phyloP scores from a whole-genome alignment of 495 filamentous ascomycete genomes.

The Xylaria castorea region DNA sequence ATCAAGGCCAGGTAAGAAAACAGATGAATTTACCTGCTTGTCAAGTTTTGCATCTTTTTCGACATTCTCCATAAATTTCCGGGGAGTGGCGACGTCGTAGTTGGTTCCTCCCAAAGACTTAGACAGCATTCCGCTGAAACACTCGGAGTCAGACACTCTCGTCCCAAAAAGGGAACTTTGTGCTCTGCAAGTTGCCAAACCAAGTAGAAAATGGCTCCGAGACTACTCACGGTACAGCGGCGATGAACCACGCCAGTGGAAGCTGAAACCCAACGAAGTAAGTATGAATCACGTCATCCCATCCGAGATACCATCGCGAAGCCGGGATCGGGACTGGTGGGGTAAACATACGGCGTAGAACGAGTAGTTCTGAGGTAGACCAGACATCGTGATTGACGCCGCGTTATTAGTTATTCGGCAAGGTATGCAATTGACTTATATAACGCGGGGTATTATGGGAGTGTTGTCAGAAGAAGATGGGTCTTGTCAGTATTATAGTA shows the following conservation, averaged over 20 bases:
- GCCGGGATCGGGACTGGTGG: background rate
- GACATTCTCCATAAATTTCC: slow-evolving; percentile 32
- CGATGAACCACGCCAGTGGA: slow-evolving; percentile 49
- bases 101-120: slow-evolving; percentile 39
- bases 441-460: background rate
- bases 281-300: background rate
- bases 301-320: background rate
- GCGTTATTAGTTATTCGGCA: background rate
- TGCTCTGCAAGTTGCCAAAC: background rate
- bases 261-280: slow-evolving; percentile 38
- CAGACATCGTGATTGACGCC: slow-evolving; percentile 41
- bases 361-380: slow-evolving; percentile 47
- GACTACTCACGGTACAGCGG: slow-evolving; percentile 40
- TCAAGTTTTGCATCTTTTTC: slow-evolving; percentile 47
- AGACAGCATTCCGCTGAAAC: slow-evolving; percentile 33
- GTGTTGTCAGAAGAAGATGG: background rate
- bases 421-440: background rate
- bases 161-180: background rate
- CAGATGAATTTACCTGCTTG: slow-evolving; percentile 38
- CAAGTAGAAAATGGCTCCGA: background rate
- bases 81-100: slow-evolving; percentile 47
- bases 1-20: background rate
- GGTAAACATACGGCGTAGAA: slow-evolving; percentile 47
- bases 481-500: background rate
- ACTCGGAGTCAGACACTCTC: too few species aligned